Evolutionary conservation across 805 yeast genomes (phyloP), one percentile per base, ranked within the genome.

Genomic region (Zygosaccharomyces kombuchaensis): DNA sequence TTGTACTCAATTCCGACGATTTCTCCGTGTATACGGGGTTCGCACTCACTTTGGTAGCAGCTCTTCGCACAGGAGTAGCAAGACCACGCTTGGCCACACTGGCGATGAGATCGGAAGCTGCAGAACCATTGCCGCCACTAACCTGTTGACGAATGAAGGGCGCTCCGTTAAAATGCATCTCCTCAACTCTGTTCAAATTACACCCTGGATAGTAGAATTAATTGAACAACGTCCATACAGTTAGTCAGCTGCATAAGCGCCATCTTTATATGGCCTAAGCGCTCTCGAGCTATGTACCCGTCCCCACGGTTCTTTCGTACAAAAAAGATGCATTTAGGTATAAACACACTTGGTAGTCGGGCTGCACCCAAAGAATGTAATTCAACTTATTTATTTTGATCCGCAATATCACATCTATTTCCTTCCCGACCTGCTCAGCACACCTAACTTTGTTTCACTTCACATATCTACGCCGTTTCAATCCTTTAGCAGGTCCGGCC

Each of bases 1-100:
- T 44, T 69, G 70, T 9, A 16, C 41, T 38, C 23, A 38, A 26
- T 12, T 38, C 16, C 9, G 21, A n/a, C 19, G 41, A 38, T 4
- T 38, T n/a, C 13, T 14, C 9, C 10, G 14, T 23, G 14, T 38
- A 38, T n/a, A 21, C 25, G 3, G 41, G 41, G 10, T 38, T 38
- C 10, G 13, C 6, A 13, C 23, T 14, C 23, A 13, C 27, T 6
- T 21, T 31, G 12, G 25, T 27, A 6, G 14, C 26, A 12, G 25
- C 21, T 10, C 25, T 26, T 16, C 12, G 29, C 5, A 16, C 31
- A 3, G 25, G 14, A 14, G 41, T 38, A 38, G 9, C 34, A 27
- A 31, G 14, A 27, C 41, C 23, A 22, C 16, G 13, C 16, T 7
- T 10, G 13, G 32, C 16, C 4, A 29, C 32, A n/a, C 32, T 29